Evolutionary conservation across 208 protist genomes (phyloP), one percentile per base, ranked within the genome.

Genomic region (Leishmania tropica): DNA sequence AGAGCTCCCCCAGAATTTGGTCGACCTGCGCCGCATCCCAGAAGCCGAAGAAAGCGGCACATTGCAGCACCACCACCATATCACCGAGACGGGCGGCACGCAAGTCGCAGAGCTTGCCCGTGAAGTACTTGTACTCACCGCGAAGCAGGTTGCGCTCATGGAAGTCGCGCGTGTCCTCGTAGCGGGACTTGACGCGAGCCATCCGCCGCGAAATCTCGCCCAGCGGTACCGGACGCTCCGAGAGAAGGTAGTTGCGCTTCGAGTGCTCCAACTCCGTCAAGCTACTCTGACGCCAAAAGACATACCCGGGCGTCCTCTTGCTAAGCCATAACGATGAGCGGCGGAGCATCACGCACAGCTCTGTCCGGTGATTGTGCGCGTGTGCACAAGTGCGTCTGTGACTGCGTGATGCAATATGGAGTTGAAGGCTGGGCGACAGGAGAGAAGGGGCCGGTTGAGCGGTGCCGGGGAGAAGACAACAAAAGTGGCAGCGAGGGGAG

Each of bases 71-170:
- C 11, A 87, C 90, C 28, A 98, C 88, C 81, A 96, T 89, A 83
- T 97, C 96, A 47, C 86, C 78, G 13, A 85, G 70, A 0, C 89
- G 91, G 8, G 94, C 87, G 15, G 88, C 90, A 21, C 93, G 89
- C 56, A 94, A 72, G 80, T 97, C 93, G 80, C 93, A 96, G 62
- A 94, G 80, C 83, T 98, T 98, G 1, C 96, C 96, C n/a, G 88
- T 96, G 83, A 97, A 98, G 84, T 97, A 98, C 89, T 98, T 98
- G 93, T 98, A 98, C 88, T 98, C 96, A 17, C 96, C 96, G 0
- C 93, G 89, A n/a, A 98, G 89, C 10, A 98, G 82, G 70, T 83
- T 95, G 54, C 89, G 89, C 83, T 97, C 94, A 80, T 97, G 92
- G 67, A 90, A 93, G 86, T 98, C 96, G 2, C 73, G 79, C 5